Percentiles rank a stretch among this genome's conserved stretches.
phyloP scores from a whole-genome alignment of 768 basidiomycete species.

The Podaxis sp. region DNA sequence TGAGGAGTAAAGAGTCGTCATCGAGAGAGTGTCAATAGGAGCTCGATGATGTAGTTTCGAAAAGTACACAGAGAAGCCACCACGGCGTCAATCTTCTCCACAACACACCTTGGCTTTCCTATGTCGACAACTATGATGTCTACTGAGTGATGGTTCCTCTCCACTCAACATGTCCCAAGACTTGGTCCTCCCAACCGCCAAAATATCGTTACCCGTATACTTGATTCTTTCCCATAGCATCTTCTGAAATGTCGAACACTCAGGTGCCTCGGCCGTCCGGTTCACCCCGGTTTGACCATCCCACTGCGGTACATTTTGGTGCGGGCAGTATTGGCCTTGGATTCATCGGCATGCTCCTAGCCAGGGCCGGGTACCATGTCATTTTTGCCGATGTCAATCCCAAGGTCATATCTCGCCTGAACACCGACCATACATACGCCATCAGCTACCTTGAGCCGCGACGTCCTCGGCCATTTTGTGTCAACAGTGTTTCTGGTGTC shows the following conservation, averaged over 20 bases:
- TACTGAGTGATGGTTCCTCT: too few species aligned
- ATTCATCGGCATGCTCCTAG: conserved; percentile 7
- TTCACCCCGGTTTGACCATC: conserved; percentile 3
- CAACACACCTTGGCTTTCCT: too few species aligned
- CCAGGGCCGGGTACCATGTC: conserved; percentile 10
- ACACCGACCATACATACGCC: not conserved
- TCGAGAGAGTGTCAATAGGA: too few species aligned
- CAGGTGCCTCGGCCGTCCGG: not conserved
- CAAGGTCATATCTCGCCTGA: conserved; percentile 1
- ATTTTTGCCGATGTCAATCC: conserved; percentile 8
- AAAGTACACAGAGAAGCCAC: too few species aligned
- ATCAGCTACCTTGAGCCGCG: conserved; percentile 6
- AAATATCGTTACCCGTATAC: too few species aligned
- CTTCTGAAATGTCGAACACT: not conserved
- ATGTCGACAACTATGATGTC: too few species aligned
- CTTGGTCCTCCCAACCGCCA: too few species aligned
- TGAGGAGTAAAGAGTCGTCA: too few species aligned
- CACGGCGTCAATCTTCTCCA: too few species aligned
- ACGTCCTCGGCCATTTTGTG: conserved; percentile 6
- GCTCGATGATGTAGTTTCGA: too few species aligned
- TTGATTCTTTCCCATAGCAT: too few species aligned
- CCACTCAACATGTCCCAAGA: too few species aligned
- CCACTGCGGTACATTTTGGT: conserved; percentile 8
- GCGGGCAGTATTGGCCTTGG: conserved; percentile 10
- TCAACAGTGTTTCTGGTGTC: conserved; percentile 5